phyloP scores from a whole-genome alignment of 2,329 filamentous ascomycete genomes.

The Apiospora phragmitis region DNA sequence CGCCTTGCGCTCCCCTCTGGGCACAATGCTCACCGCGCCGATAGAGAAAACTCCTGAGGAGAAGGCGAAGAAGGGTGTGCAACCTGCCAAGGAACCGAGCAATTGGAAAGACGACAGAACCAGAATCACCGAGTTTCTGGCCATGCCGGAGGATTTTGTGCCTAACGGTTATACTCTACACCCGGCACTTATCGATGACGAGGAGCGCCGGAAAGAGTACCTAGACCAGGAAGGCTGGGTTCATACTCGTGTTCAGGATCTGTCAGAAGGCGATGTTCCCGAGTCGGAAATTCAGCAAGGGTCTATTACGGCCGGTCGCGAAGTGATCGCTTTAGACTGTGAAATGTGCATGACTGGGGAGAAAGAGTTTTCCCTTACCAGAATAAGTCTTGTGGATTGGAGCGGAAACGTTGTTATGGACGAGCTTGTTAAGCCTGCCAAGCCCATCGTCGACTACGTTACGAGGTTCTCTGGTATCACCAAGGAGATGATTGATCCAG shows the following conservation, averaged over 20 bases:
- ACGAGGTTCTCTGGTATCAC: constrained; percentile 94
- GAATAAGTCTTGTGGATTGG: constrained; percentile 87
- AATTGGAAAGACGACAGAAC: constrained; percentile 75
- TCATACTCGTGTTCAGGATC: constrained; percentile 67
- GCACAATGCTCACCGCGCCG: constrained; percentile 78
- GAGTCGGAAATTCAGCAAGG: constrained; percentile 74
- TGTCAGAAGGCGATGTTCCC: constrained; percentile 68
- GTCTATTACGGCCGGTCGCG: constrained; percentile 79
- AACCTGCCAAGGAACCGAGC: constrained; percentile 62
- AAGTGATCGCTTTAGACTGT: constrained; percentile 83
- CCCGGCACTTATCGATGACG: constrained; percentile 67
- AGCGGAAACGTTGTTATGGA: constrained; percentile 80
- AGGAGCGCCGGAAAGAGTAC: constrained; percentile 54
- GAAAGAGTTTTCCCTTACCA: constrained; percentile 78
- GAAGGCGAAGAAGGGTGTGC: constrained; percentile 58
- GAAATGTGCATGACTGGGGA: constrained; percentile 94
- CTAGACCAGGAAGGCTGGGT: constrained; percentile 74
- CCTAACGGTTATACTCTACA: constrained; percentile 87
- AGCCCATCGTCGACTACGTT: constrained; percentile 89
- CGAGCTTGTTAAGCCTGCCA: constrained; percentile 86
- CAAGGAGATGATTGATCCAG: constrained; percentile 73
- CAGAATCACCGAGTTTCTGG: constrained; percentile 78
- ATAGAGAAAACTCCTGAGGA: constrained; percentile 69
- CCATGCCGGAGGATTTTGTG: constrained; percentile 69
- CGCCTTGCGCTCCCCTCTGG: constrained; percentile 83